These are phyloP conservation scores for Phyllosticta paracitricarpa DNA, from an alignment of 2,329 filamentous ascomycete species.

Conservation along the genomic window DNA sequence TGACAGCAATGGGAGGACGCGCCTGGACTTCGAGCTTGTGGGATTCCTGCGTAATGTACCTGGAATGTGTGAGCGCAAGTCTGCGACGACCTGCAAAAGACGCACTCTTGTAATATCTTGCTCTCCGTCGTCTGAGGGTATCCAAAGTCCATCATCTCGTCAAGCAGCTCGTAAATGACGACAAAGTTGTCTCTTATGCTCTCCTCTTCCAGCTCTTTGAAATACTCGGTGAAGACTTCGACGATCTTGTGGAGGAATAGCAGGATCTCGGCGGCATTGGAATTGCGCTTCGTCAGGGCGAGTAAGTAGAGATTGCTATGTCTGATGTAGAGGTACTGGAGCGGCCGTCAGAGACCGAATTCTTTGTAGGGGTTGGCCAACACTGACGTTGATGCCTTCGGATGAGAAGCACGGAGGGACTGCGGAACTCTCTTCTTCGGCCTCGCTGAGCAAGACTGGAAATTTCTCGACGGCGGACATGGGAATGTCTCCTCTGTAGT, in stretches of 20 bases:
- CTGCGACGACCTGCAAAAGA: neutral
- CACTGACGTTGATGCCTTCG: constrained; percentile 87
- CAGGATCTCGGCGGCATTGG: constrained; percentile 95
- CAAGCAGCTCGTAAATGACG: constrained; percentile 94
- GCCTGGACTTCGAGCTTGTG: constrained; percentile 97
- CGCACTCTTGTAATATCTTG: constrained; percentile 89
- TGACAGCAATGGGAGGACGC: constrained; percentile 91
- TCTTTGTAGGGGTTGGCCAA: constrained; percentile 16
- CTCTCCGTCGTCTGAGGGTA: constrained; percentile 97
- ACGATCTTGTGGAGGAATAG: constrained; percentile 97
- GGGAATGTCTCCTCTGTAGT: constrained; percentile 96
- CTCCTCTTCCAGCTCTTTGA: constrained; percentile 97
- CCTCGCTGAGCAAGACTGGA: constrained; percentile 87
- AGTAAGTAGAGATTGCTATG: constrained; percentile 99
- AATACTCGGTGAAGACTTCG: constrained; percentile 99
- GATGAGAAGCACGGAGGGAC: constrained; percentile 97
- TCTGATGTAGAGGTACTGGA: constrained; percentile 92
- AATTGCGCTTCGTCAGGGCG: constrained; percentile 95
- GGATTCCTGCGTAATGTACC: constrained; percentile 96
- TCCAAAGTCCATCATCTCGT: constrained; percentile 99
- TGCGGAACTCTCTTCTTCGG: constrained; percentile 96
- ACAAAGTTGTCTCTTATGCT: constrained; percentile 99
- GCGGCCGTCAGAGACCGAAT: neutral
- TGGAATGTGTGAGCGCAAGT: constrained; percentile 17
- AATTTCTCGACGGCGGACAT: constrained; percentile 99